These are phyloP conservation scores for Backusella macrospora DNA, from an alignment of 192 early-diverging fungal species.

Conservation along the genomic window DNA sequence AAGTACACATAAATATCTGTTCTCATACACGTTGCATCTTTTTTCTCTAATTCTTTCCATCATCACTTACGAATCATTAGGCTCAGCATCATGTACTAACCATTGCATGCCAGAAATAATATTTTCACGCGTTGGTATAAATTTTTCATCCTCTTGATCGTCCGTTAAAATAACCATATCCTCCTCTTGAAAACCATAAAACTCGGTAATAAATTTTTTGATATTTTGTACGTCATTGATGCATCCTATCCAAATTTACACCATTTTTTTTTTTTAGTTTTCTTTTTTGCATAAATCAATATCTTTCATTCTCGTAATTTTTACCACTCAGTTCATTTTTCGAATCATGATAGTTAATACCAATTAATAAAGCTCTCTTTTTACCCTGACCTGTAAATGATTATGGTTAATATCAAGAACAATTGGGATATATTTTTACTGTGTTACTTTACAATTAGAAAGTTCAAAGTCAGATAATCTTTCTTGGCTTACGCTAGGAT, in stretches of 20 bases:
- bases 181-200: conserved; percentile 62
- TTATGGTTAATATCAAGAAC: not conserved
- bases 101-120: conserved; percentile 77
- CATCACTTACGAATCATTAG: conserved; percentile 67
- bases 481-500: conserved; percentile 30
- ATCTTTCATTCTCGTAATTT: not conserved
- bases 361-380: conserved; percentile 86
- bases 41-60: not conserved
- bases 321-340: conserved; percentile 58
- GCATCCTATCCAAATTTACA: conserved; percentile 53
- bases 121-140: conserved; percentile 74
- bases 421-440: not conserved
- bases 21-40: not conserved
- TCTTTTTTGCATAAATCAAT: not conserved
- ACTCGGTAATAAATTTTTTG: conserved; percentile 65
- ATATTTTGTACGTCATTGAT: conserved; percentile 84
- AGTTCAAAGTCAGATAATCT: conserved; percentile 45
- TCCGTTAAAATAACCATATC: conserved; percentile 82
- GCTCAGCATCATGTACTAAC: conserved; percentile 73
- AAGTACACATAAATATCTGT: not conserved
- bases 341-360: conserved; percentile 86
- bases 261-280: no score
- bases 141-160: conserved; percentile 64
- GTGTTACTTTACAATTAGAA: conserved; percentile 45
- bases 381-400: conserved; percentile 52